Conservation (phyloP, 805 yeast species). For the Yarrowia bubula region DNA sequence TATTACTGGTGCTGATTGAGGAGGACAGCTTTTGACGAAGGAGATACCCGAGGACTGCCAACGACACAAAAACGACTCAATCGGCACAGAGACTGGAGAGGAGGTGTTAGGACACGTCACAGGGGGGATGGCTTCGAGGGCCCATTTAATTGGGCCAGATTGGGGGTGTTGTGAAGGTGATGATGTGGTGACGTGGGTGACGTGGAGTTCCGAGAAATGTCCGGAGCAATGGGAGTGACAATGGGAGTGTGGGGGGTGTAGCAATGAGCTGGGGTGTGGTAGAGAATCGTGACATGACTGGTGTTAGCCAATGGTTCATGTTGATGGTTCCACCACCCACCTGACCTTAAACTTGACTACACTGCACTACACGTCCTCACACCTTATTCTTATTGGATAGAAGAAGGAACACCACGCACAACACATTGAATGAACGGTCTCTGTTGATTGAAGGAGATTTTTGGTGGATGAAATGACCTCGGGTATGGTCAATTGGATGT, state of each 20-base stretch:
- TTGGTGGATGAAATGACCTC: too few relatives aligned
- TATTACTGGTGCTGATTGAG: not conserved
- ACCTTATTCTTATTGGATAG: too few relatives aligned
- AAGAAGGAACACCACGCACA: too few relatives aligned
- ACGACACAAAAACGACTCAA: constrained; percentile 8
- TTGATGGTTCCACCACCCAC: too few relatives aligned
- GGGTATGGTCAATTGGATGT: too few relatives aligned
- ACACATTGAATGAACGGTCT: too few relatives aligned
- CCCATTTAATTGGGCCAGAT: not conserved
- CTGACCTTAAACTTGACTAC: too few relatives aligned
- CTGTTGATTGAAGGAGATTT: too few relatives aligned
- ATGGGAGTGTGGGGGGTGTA: not conserved
- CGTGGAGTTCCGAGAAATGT: constrained; percentile 17
- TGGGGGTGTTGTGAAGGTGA: not conserved
- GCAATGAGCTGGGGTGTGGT: not conserved
- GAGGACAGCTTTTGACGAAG: not conserved
- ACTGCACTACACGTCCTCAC: too few relatives aligned
- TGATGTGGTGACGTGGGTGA: not conserved
- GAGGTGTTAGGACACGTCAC: not conserved
- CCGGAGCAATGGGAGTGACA: not conserved
- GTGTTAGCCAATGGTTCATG: too few relatives aligned
- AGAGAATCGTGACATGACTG: too few relatives aligned
- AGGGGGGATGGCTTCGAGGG: not conserved
- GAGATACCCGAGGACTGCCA: not conserved
- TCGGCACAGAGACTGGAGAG: not conserved